Evolutionary conservation across 805 yeast genomes (phyloP), one percentile per base, ranked within the genome.

Genomic region (Candida koratica): DNA sequence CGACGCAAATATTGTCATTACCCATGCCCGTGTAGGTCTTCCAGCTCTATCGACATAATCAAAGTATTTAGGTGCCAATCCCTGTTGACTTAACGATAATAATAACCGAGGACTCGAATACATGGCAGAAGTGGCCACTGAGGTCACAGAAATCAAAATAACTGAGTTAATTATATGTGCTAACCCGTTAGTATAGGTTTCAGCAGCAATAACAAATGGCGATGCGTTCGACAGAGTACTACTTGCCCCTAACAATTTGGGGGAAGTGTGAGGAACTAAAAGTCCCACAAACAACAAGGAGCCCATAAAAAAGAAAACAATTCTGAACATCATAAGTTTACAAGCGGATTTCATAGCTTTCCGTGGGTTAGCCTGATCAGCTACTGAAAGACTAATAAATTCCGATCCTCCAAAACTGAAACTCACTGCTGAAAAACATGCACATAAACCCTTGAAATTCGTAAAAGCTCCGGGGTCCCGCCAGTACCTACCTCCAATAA

Each of bases 401-500:
- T 65, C 71, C 14, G 66, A 53, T 29, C 62, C 66, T 13, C 71
- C 71, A 37, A 63, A 52, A 19, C 68, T 55, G 41, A 65, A 65
- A 6, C 68, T 63, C 10, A 65, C 66, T 8, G 67, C 64, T 32
- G 63, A 65, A 30, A 65, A 61, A 10, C 56, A 64, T 17, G 61
- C 44, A 43, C 64, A 58, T 25, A 64, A 51, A 23, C 71, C 71
- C 53, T 65, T 65, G 49, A 65, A 64, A 36, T 51, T 47, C 35
- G 61, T 61, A 43, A 53, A 49, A 37, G 52, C 60, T 31, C 68
- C 69, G 6, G 69, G 68, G 42, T 64, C 51, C 38, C 55, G 54
- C 71, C 71, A 65, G 48, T 56, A 64, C 41, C 43, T 50, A n/a
- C 69, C 70, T 29, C 71, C 71, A 39, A 65, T 60, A 35, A 58